These are phyloP conservation scores for Immersiella caudata DNA, from an alignment of 495 filamentous ascomycete species.

Conservation along the genomic window DNA sequence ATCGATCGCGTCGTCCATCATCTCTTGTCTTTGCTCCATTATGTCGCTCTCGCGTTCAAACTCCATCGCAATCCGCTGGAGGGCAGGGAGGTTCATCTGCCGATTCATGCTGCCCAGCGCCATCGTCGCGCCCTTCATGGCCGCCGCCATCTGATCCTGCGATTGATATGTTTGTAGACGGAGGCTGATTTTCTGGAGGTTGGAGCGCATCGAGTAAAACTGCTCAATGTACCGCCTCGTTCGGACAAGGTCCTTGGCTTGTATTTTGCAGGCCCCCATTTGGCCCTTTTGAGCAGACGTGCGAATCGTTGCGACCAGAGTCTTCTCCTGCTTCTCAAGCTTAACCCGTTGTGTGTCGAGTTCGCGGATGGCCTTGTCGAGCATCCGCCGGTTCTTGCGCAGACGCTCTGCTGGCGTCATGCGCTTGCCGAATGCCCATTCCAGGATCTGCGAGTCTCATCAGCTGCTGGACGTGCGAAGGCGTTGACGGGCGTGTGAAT, in stretches of 20 bases:
- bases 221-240: constrained; percentile 96
- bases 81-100: constrained; percentile 92
- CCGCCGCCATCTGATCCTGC: constrained; percentile 99
- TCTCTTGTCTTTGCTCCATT: constrained; percentile 98
- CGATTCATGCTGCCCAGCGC: constrained; percentile 95
- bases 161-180: constrained; percentile 93
- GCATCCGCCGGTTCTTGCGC: constrained; percentile 93
- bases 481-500: not conserved
- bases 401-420: constrained; percentile 96
- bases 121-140: constrained; percentile 95
- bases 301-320: constrained; percentile 91
- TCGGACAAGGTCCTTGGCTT: constrained; percentile 93
- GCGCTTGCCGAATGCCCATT: constrained; percentile 98
- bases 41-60: constrained; percentile 98
- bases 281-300: constrained; percentile 97
- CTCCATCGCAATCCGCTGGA: constrained; percentile 98
- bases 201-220: constrained; percentile 96
- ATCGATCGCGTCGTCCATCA: constrained; percentile 99
- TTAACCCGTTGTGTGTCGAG: constrained; percentile 91
- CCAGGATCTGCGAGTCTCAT: constrained; percentile 68
- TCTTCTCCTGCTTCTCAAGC: constrained; percentile 98
- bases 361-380: constrained; percentile 96
- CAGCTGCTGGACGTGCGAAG: constrained; percentile 16
- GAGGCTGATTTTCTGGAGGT: constrained; percentile 92
- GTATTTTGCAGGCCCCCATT: constrained; percentile 93